Base-by-base conservation (phyloP, 2,329 filamentous ascomycete genomes). In the Annulohypoxylon truncatum region DNA sequence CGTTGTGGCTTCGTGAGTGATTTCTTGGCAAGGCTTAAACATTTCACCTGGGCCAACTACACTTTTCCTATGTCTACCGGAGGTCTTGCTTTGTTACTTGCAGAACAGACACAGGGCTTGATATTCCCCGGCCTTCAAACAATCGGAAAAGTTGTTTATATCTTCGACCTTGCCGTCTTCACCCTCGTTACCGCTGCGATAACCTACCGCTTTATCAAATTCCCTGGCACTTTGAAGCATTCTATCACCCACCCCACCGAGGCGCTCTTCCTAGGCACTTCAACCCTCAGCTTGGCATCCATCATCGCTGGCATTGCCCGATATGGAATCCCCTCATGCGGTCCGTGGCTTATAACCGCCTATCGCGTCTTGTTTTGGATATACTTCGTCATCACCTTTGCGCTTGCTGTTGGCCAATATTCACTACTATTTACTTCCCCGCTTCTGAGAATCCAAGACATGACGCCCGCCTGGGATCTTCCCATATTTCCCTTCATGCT, bases 191-290 rank as follows among this genome's bases (percentile, higher is more conserved):
- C 72, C 1, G 52, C 66, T 1, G 73, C 73, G 31, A 76, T 82
- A 46, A 71, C 79, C 8, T 74, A 80, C 42, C 81, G 84, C 51
- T 86, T 86, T 70, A 71, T 77, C 46, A 76, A 80, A 42, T 81
- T 80, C 66, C 79, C 79, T 1, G 77, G 78, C 20, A 79, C 81
- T 6, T 77, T 86, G 53, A 78, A 77, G 18, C 76, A 75, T 50
- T 84, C 83, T 0, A 75, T 86, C 20, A 80, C 77, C 0, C 82
- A 84, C 62, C 83, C 84, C 4, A 79, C 79, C n/a, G 85, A 87
- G 73, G 81, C 81, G 1, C 78, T 84, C 5, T 84, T 84, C 73
- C 74, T 84, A 15, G 78, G 79, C 2, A 76, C 74, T 7, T 72
- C 74, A 10, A 71, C 70, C 0, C 68, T 77, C 6, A 80, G 81